phyloP scores from a whole-genome alignment of 805 yeast genomes.

The Candida jianshihensis region DNA sequence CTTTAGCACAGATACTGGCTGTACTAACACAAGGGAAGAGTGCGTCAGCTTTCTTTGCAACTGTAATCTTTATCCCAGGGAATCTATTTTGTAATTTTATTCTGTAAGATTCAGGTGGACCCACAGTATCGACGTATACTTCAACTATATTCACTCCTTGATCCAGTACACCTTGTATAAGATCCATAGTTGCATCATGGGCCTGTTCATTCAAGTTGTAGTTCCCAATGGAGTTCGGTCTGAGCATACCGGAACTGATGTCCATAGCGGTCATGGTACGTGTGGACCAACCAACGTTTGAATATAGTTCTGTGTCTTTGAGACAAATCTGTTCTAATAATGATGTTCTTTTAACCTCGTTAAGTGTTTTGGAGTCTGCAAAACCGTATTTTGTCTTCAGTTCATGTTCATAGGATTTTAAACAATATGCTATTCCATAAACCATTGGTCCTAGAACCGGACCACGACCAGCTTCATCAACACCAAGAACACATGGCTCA shows the following conservation, averaged over 20 bases:
- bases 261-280: conserved; percentile 81
- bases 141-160: conserved; percentile 59
- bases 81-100: conserved; percentile 62
- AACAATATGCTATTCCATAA: conserved; percentile 79
- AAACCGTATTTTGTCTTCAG: conserved; percentile 62
- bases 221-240: conserved; percentile 42
- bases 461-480: conserved; percentile 98
- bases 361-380: conserved; percentile 87
- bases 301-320: conserved; percentile 33
- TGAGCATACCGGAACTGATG: conserved; percentile 83
- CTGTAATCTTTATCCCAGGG: conserved; percentile 67
- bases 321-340: conserved; percentile 55
- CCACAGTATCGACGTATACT: conserved; percentile 91
- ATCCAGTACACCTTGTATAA: conserved; percentile 60
- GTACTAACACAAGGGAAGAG: conserved; percentile 87
- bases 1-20: conserved; percentile 94
- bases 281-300: conserved; percentile 81
- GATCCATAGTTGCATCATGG: conserved; percentile 82
- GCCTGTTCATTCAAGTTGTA: conserved; percentile 90
- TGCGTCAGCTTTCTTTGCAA: conserved; percentile 93
- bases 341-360: conserved; percentile 59
- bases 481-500: conserved; percentile 60
- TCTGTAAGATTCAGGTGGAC: conserved; percentile 85
- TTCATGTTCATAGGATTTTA: conserved; percentile 39
- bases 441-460: conserved; percentile 99